Base-by-base conservation (phyloP, 108 stramenopile species). In the Poteriospumella lacustris region DNA sequence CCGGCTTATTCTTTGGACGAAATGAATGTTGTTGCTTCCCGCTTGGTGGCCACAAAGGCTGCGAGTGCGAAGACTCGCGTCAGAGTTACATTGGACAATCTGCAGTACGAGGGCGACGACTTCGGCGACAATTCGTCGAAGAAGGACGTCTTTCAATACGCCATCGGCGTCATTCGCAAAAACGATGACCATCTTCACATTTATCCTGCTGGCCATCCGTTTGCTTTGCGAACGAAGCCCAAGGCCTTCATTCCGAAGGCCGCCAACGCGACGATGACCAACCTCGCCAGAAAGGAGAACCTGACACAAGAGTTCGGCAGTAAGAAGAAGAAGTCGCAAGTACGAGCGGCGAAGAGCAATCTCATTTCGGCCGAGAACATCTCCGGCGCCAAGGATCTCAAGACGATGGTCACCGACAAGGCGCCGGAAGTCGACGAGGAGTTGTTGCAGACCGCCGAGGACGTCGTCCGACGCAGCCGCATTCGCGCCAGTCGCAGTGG, bases 221-320 rank as follows among this genome's bases (percentile, higher is more conserved):
- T 19, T 56, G 24, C 24, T 19, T 19, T 56, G 52, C 15, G 24
- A 24, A 24, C 52, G 24, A 56, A 56, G 24, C 24, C 24, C 52
- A 56, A 56, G 15, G 19, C 15, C 24, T 15, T 24, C 15, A 56
- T 56, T 56, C 52, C 15, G 52, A 15, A 15, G 15, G 52, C 15
- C 19, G 52, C 24, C 24, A 56, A 56, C 24, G 15, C 24, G 24
- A 56, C 19, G 12, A 19, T 68, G 36, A 68, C 28, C 40, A 68
- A 68, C 24, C 19, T 39, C 36, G 70, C 26, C 3, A 36, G 70
- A 3, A 73, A 42, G 36, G 44, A 73, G 70, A 33, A n/a, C 24
- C 70, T 73, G 9, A 73, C 70, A 19, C 26, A 73, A 34, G 70
- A 44, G 43, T 73, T 73, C 31, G 70, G 70, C 36, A 73, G 70